Conservation (phyloP, 225 moss, liverwort and hornwort species). For the Climacium dendroides region DNA sequence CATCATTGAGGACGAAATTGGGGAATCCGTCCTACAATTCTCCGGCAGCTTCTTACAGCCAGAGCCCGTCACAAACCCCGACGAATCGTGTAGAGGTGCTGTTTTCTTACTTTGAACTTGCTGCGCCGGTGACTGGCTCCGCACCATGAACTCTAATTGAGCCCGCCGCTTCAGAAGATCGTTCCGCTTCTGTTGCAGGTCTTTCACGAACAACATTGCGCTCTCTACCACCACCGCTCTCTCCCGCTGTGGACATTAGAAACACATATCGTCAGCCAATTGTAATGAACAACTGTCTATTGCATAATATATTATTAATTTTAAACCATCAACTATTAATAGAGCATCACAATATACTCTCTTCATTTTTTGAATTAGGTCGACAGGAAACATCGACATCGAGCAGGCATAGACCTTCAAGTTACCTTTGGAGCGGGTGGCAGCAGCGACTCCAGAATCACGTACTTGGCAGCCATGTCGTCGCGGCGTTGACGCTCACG, state of each 20-base stretch:
- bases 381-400: not conserved
- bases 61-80: not conserved
- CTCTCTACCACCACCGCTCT: slow-evolving; percentile 32
- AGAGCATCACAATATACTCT: not conserved
- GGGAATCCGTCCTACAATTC: slow-evolving; percentile 1
- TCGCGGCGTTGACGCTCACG: slow-evolving; percentile 50
- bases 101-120: not conserved
- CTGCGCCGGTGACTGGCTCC: not conserved
- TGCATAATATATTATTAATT: not conserved
- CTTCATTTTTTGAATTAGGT: not conserved
- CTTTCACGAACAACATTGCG: slow-evolving; percentile 32
- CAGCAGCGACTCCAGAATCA: slow-evolving; percentile 33
- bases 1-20: not conserved
- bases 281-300: not conserved
- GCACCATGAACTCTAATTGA: slow-evolving; percentile 3
- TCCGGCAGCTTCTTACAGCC: not conserved
- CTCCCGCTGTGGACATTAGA: slow-evolving; percentile 15
- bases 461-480: slow-evolving; percentile 38
- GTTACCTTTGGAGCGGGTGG: slow-evolving; percentile 27
- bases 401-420: not conserved
- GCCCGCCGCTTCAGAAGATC: slow-evolving; percentile 23
- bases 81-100: not conserved
- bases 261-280: not conserved
- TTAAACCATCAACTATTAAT: not conserved
- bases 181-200: slow-evolving; percentile 21